Conservation (phyloP, 352 stramenopile species). For the Pythium rishiriense region DNA sequence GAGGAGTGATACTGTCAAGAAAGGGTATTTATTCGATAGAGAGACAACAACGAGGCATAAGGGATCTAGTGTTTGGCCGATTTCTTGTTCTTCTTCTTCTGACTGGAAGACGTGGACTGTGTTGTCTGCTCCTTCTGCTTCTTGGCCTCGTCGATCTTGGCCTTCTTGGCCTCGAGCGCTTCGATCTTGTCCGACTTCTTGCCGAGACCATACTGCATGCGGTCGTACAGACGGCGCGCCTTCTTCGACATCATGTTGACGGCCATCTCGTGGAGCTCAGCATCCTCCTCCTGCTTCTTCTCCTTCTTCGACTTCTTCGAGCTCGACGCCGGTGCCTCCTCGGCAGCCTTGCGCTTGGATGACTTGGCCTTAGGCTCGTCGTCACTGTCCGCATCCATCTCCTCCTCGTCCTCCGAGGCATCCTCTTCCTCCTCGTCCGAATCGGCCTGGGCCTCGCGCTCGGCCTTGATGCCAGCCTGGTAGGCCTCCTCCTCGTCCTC, state of each 20-base stretch:
- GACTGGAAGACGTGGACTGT: slow-evolving; percentile 12
- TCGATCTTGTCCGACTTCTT: slow-evolving; percentile 89
- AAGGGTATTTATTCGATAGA: slow-evolving; percentile 8
- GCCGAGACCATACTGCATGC: slow-evolving; percentile 90
- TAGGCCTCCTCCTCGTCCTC: slow-evolving; percentile 77
- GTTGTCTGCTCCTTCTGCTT: slow-evolving; percentile 29
- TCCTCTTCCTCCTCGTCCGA: slow-evolving; percentile 41
- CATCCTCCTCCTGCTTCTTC: slow-evolving; percentile 78
- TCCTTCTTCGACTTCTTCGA: slow-evolving; percentile 73
- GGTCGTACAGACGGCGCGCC: slow-evolving; percentile 88
- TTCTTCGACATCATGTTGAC: slow-evolving; percentile 94
- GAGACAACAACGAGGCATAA: slow-evolving; percentile 10
- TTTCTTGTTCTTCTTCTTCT: slow-evolving; percentile 24
- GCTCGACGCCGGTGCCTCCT: slow-evolving; percentile 4
- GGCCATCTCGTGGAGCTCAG: slow-evolving; percentile 83
- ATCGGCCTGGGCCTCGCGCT: slow-evolving; percentile 53
- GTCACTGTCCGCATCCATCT: slow-evolving; percentile 45
- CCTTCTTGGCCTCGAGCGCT: slow-evolving; percentile 78
- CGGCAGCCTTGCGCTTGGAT: slow-evolving; percentile 50
- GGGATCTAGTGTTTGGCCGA: slow-evolving; percentile 21
- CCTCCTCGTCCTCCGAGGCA: slow-evolving; percentile 36
- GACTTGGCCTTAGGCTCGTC: slow-evolving; percentile 34
- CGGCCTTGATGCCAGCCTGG: slow-evolving; percentile 76
- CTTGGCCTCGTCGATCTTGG: slow-evolving; percentile 67
- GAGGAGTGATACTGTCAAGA: too few relatives aligned